A percentile compares a stretch with the other conserved stretches of the same genome.
Conservation (phyloP, 768 basidiomycete genomes). For the Mrakia blollopis region DNA sequence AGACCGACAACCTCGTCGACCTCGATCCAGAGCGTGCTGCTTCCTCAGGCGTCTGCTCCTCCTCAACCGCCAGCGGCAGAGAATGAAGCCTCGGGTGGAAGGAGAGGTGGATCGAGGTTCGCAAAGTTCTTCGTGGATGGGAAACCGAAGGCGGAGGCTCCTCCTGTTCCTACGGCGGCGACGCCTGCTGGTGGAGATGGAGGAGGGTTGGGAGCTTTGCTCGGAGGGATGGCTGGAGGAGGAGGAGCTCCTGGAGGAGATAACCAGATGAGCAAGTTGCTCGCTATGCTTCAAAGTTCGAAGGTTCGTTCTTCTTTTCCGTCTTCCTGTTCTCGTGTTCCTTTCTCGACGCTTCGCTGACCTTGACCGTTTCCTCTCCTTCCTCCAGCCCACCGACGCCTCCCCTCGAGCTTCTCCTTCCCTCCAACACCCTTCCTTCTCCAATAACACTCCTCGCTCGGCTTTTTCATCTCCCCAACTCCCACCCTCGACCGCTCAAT, state of each 20-base stretch:
- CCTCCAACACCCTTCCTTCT: not conserved
- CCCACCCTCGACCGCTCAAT: not conserved
- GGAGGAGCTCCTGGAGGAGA: not conserved
- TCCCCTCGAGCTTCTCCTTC: not conserved
- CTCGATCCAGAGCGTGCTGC: not conserved
- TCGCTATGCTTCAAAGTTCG: constrained; percentile 28
- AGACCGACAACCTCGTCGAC: not conserved
- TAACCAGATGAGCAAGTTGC: constrained; percentile 31
- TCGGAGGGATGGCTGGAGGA: constrained; percentile 13
- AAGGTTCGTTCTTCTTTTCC: constrained; percentile 23
- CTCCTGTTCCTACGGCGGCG: not conserved
- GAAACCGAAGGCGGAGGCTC: constrained; percentile 2
- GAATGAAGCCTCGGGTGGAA: not conserved
- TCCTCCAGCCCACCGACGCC: not conserved
- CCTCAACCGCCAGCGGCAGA: not conserved
- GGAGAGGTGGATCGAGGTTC: constrained; percentile 17
- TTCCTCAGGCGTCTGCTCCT: not conserved
- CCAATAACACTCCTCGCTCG: not conserved
- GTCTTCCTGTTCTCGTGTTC: not conserved
- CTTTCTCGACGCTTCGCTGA: not conserved
- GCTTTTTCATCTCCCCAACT: not conserved
- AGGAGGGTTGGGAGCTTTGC: constrained; percentile 5
- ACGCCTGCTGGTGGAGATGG: constrained; percentile 9
- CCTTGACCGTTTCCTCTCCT: not conserved
- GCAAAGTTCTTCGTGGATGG: constrained; percentile 26